Conservation (phyloP, 176 grass and related monocot species). For the Triticum timopheevii region DNA sequence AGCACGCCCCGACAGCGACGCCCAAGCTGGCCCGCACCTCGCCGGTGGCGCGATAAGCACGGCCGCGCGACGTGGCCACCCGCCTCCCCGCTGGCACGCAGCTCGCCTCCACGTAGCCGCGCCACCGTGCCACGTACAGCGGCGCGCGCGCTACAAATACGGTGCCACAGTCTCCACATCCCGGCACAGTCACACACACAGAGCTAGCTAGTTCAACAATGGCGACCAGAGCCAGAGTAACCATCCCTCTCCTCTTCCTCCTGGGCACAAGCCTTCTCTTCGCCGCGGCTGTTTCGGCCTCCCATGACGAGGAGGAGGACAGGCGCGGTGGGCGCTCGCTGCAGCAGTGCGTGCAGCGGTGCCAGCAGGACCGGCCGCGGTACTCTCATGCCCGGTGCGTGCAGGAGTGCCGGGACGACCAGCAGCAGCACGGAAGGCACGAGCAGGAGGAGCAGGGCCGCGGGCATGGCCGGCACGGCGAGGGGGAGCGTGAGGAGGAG, state of each 20-base stretch:
- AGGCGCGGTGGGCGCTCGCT: not conserved
- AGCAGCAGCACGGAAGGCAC: not conserved
- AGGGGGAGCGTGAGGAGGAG: not conserved
- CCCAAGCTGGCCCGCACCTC: conserved; percentile 14
- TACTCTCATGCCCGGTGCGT: conserved; percentile 3
- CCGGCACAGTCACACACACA: not conserved
- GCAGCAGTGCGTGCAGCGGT: conserved; percentile 18
- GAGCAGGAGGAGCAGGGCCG: not conserved
- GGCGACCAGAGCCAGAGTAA: conserved; percentile 26
- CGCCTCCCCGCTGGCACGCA: not conserved
- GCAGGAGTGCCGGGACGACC: conserved; percentile 24
- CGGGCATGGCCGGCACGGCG: not conserved
- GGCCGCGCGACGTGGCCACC: conserved; percentile 38
- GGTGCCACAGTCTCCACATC: not conserved
- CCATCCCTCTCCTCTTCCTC: conserved; percentile 30
- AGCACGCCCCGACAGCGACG: not conserved
- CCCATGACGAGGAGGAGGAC: conserved; percentile 25
- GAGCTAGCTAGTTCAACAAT: conserved; percentile 14
- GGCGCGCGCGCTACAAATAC: not conserved
- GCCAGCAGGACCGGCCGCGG: conserved; percentile 5
- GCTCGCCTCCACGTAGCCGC: conserved; percentile 34
- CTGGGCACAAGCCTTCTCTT: conserved; percentile 39
- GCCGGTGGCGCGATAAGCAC: conserved; percentile 30
- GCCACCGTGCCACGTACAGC: conserved; percentile 14
- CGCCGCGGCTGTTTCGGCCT: conserved; percentile 13